Base-by-base conservation (phyloP, 2,329 filamentous ascomycete species). In the Penicillium aurantiogriseum region DNA sequence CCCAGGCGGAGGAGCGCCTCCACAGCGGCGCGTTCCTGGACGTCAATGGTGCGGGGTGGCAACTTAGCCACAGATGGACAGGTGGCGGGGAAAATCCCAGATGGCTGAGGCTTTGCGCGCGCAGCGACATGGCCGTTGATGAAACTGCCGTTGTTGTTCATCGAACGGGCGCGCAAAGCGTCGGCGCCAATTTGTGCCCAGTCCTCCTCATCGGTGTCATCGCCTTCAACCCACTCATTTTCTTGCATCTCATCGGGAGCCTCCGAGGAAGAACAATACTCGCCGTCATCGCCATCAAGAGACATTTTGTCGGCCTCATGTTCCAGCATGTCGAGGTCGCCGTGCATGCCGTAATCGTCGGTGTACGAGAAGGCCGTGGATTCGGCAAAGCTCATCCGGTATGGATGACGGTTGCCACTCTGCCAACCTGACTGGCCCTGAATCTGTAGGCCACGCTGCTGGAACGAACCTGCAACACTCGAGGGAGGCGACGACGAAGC, bases 231-330 rank as follows among this genome's bases (percentile, higher is more conserved):
- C 59, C 90, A 86, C 70, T 95, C 89, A 66, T 91, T 88, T 67
- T 87, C 86, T 79, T 87, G 76, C 74, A 81, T 79, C 60, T 85
- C 81, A 59, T 87, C 88, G 15, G 74, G 73, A 19, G 88, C 88
- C 67, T 91, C 89, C 33, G 88, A 91, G 69, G 89, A 92, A 13
- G 90, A 92, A 49, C 85, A 88, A 51, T 87, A 90, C 54, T 75
- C 79, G 51, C 67, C 71, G 25, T 84, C 86, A 43, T 85, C 84
- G 60, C 90, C 88, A 69, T 90, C 89, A 48, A 91, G 83, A 60
- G 92, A 97, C 93, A 97, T 97, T 75, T 92, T 93, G 77, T 97
- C 93, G 36, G 90, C 92, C 74, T 95, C 92, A 67, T 92, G 83
- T 74, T 93, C 90, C 67, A 89, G 81, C 83, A 92, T 88, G 70